These are phyloP conservation scores for Cytospora piceicola DNA, from an alignment of 2,329 filamentous ascomycete genomes.

Conservation along the genomic window DNA sequence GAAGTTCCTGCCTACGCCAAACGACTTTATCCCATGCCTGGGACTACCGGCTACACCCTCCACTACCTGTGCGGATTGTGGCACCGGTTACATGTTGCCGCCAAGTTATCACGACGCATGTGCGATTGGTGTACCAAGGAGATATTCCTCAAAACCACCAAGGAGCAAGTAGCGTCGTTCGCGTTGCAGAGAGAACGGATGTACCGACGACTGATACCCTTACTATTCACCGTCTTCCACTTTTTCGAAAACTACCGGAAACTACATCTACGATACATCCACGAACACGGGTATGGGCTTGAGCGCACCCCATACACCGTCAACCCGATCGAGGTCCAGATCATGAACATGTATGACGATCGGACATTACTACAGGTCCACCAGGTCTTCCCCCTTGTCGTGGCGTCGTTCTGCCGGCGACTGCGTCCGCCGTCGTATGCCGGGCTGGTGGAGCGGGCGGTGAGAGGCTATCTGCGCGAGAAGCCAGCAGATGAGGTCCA, in stretches of 20 bases:
- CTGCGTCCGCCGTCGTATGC: constrained; percentile 67
- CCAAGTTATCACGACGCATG: constrained; percentile 65
- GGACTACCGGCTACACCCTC: constrained; percentile 54
- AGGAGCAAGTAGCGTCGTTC: constrained; percentile 59
- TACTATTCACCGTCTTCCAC: constrained; percentile 68
- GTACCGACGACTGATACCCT: constrained; percentile 65
- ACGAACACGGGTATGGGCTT: constrained; percentile 57
- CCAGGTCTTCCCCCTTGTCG: constrained; percentile 66
- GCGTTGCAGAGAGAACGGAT: constrained; percentile 65
- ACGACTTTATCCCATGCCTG: constrained; percentile 60
- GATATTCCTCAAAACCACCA: constrained; percentile 63
- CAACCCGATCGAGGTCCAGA: constrained; percentile 64
- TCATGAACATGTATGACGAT: constrained; percentile 69
- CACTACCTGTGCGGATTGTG: constrained; percentile 67
- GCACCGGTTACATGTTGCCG: constrained; percentile 67
- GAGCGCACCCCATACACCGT: constrained; percentile 58
- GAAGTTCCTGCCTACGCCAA: constrained; percentile 64
- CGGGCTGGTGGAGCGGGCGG: constrained; percentile 63
- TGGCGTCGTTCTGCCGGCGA: constrained; percentile 66
- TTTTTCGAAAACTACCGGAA: constrained; percentile 69
- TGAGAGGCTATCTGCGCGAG: constrained; percentile 67
- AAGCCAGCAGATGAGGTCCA: constrained; percentile 66
- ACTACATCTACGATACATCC: constrained; percentile 61
- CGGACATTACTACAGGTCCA: constrained; percentile 65
- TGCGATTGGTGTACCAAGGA: constrained; percentile 69